These are phyloP conservation scores for Mycena galericulata DNA, from an alignment of 768 basidiomycete species.

Conservation along the genomic window DNA sequence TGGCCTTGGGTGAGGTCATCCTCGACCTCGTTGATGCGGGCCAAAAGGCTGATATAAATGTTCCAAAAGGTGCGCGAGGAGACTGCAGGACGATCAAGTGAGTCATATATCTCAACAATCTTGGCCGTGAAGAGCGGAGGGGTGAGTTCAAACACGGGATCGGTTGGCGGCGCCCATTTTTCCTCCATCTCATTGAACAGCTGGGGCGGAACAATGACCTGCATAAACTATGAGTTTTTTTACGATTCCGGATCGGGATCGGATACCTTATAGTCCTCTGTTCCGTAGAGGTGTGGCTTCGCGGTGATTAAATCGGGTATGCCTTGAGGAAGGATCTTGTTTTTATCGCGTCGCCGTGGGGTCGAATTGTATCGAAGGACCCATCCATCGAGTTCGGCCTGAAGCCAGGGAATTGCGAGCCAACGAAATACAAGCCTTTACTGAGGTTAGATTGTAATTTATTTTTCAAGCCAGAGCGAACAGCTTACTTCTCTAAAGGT, in stretches of 20 bases:
- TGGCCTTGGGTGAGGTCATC: conserved; percentile 1
- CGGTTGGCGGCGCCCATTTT: conserved; percentile 42
- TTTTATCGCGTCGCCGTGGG: conserved; percentile 36
- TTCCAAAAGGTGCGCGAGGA: conserved; percentile 29
- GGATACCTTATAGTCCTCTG: conserved; percentile 50
- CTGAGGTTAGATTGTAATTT: neutral
- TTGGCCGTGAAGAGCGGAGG: conserved; percentile 37
- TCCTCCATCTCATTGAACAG: conserved; percentile 35
- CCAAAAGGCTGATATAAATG: neutral
- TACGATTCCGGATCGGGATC: neutral
- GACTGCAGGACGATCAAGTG: conserved; percentile 28
- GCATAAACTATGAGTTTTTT: neutral
- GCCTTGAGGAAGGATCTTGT: conserved; percentile 55
- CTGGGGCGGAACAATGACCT: conserved; percentile 36
- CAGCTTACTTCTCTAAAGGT: conserved; percentile 37
- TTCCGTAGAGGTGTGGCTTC: conserved; percentile 42
- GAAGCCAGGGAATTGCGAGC: conserved; percentile 56
- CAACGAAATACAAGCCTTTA: conserved; percentile 53
- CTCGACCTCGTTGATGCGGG: neutral
- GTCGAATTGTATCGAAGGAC: conserved; percentile 37
- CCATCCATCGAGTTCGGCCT: conserved; percentile 50
- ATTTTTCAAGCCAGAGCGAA: neutral
- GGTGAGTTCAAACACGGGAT: conserved; percentile 47
- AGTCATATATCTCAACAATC: conserved; percentile 28
- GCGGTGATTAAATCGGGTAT: conserved; percentile 48